Percentiles rank a stretch among this genome's conserved stretches.
These are phyloP conservation scores for Aspergillus bertholletiae DNA, from an alignment of 495 filamentous ascomycete species.

Conservation along the genomic window DNA sequence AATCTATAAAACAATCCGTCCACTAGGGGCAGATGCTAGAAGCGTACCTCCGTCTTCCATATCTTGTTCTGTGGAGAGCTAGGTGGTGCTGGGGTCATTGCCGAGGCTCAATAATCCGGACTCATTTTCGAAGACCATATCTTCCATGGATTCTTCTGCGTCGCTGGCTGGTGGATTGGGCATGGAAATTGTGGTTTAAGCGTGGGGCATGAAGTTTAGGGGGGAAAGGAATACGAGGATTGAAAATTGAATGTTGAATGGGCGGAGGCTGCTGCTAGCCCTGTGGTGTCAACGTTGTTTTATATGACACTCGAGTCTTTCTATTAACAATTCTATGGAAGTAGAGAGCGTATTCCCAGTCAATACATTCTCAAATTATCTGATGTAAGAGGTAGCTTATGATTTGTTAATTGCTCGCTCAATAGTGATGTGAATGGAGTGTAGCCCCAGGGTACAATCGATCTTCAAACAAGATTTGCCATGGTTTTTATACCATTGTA, in stretches of 20 bases:
- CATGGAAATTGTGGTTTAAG: too few relatives aligned
- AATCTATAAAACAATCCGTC: neutral
- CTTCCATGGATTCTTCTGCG: neutral
- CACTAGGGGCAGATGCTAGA: neutral
- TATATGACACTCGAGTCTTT: too few relatives aligned
- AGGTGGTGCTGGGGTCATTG: neutral
- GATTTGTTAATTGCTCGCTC: neutral
- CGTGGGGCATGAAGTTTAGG: too few relatives aligned
- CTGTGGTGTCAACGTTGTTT: too few relatives aligned
- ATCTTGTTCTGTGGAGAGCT: neutral
- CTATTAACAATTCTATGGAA: too few relatives aligned
- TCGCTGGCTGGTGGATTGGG: neutral
- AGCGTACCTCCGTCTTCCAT: neutral
- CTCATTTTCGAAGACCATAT: neutral
- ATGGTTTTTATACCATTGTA: too few relatives aligned
- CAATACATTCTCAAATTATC: neutral
- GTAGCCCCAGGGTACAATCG: neutral
- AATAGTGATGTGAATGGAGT: neutral
- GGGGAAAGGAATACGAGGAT: too few relatives aligned
- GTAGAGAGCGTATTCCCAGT: neutral
- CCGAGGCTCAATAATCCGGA: neutral
- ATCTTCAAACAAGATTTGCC: neutral
- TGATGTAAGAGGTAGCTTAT: neutral
- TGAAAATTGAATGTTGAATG: too few relatives aligned
- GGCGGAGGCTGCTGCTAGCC: too few relatives aligned